Base-by-base conservation (phyloP, 176 grass and related monocot species). In the Rhipidocladum racemiflorum region DNA sequence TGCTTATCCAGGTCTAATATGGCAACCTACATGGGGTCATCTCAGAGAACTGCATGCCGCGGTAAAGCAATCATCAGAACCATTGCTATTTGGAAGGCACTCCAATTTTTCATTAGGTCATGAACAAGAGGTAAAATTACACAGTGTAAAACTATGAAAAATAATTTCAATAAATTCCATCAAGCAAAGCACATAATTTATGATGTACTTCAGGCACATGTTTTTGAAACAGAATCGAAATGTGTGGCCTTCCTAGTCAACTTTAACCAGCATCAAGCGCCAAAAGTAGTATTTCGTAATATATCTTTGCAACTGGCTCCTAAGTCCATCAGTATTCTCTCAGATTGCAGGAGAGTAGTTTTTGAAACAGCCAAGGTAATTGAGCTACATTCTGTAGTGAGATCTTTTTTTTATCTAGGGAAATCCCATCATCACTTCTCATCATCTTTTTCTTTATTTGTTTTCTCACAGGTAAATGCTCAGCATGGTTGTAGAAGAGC, bases 21-120 rank as follows among this genome's bases (percentile, higher is more conserved):
- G 95, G 95, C 82, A 69, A 89, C 90, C 95, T 62, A 89, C 90
- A 82, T 98, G 95, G 95, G 92, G 60, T n/a, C 95, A 98, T 89
- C 86, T 98, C 3, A 93, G 81, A 81, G 84, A 95, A 84, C 42
- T 98, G 65, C 95, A 98, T 95, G 75, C 86, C 42, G 90, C 85
- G 75, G 49, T 98, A 35, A 92, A 89, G 51, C 78, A 77, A 32
- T 88, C 70, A 44, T 87, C 89, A 45, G 88, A 93, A 18, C 73
- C 90, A 39, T 78, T 98, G 71, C 76, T 98, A 61, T 88, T 73
- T 25, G 95, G 95, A 79, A 89, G 53, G 12, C 88, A 98, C 78
- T 89, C 86, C 61, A 90, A 75, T 73, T 75, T 82, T 53, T 86
- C 92, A 23, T 86, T 98, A 62, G 90, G 88, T 40, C 70, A 85